Base-by-base conservation (phyloP, 2,329 filamentous ascomycete genomes). In the Phialophora macrospora region DNA sequence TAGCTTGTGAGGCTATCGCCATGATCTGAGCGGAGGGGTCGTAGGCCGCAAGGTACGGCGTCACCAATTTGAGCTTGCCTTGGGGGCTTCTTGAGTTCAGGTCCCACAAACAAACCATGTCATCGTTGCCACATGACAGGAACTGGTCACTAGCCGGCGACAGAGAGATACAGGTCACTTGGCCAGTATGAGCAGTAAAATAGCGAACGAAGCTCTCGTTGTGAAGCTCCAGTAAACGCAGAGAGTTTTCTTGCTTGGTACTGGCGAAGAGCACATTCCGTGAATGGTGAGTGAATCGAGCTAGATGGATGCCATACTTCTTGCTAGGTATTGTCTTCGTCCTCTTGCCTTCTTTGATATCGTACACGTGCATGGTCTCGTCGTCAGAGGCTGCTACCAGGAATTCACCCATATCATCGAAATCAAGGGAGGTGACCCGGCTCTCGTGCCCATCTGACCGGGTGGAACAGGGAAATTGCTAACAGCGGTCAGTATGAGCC, bases 201-300 rank as follows among this genome's bases (percentile, higher is more conserved):
- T 99, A 99, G 68, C 95, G 90, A 68, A 98, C 91, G 77, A 96
- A 99, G 65, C 90, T 91, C 80, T 98, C 97, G 78, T 98, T 95
- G 78, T 99, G 95, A 12, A 81, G 74, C 90, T 97, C 63, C 87
- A 96, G 68, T 93, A 90, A 80, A 90, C 97, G 76, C 88, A 89
- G 71, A 90, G 96, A 73, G 87, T 93, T 81, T 75, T 99, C 96
- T 73, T 96, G 88, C 76, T 97, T 97, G 12, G 95, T 99, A 76
- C 92, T 96, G 59, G 95, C 93, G 75, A 98, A 97, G 66, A 99
- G 88, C 75, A 99, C 92, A 76, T 92, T 93, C 24, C 92, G 92
- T 70, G 89, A 89, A 67, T 94, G 91, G 76, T 98, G 95, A 0
- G 94, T 97, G 78, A 98, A 99, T 72, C 92, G 90, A 44, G 95